Evolutionary conservation across 257 asterid genomes (phyloP).

Genomic region (Solanum phureja): DNA sequence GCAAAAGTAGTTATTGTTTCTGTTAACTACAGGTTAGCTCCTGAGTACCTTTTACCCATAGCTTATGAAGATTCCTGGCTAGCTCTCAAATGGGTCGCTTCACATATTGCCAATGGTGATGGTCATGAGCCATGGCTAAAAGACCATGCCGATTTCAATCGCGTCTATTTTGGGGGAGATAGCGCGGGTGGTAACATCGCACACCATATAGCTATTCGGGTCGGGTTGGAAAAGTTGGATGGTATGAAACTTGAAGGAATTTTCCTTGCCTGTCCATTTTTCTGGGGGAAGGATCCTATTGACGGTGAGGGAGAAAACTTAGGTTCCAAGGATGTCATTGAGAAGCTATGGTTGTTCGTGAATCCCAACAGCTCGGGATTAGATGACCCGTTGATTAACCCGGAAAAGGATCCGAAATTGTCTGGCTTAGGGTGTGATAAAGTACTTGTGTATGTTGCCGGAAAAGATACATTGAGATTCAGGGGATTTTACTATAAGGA

Average conservation of each 20-base stretch:
- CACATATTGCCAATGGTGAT: conserved; percentile 16
- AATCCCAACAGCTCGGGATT: conserved; percentile 39
- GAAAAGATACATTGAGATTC: conserved; percentile 19
- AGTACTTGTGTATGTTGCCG: conserved; percentile 40
- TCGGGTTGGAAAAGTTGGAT: conserved; percentile 19
- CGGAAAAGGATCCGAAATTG: conserved; percentile 26
- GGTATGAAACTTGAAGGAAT: conserved; percentile 26
- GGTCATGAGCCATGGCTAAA: conserved; percentile 36
- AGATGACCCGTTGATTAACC: conserved; percentile 47
- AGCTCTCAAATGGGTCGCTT: conserved; percentile 43
- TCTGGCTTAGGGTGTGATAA: conserved; percentile 23
- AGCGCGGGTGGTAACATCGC: conserved; percentile 60
- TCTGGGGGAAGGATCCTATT: conserved; percentile 43
- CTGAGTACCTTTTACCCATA: conserved; percentile 48
- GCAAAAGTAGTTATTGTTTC: conserved; percentile 41
- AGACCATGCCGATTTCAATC: conserved; percentile 31
- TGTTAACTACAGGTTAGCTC: conserved; percentile 55
- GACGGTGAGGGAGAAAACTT: conserved; percentile 22
- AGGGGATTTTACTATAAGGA: conserved; percentile 38
- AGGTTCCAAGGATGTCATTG: not conserved
- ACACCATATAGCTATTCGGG: conserved; percentile 26
- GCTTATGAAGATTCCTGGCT: conserved; percentile 53
- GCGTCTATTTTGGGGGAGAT: conserved; percentile 47
- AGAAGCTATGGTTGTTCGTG: conserved; percentile 26
- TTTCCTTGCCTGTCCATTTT: conserved; percentile 42